These are phyloP conservation scores for Nakaseomyces delphensis DNA, from an alignment of 1,139 yeast genomes.

Conservation along the genomic window DNA sequence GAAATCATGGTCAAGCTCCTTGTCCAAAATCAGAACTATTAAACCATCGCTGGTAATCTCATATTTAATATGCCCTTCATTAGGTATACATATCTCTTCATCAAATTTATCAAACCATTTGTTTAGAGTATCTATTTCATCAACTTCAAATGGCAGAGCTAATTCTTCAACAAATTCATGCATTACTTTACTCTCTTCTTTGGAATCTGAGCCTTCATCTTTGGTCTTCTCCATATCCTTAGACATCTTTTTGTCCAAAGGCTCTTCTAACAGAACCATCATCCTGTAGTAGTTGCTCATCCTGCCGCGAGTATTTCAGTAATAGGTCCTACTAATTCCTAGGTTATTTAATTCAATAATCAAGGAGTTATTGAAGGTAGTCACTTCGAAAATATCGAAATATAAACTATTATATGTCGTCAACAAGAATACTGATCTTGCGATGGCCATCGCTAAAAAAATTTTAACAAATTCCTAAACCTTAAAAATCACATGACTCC, in stretches of 20 bases:
- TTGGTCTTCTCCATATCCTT: slow-evolving; percentile 6
- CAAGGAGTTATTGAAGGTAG: no score
- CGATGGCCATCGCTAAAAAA: slow-evolving; percentile 2
- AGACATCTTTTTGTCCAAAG: slow-evolving; percentile 14
- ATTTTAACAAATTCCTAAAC: background rate
- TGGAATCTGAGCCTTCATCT: slow-evolving; percentile 6
- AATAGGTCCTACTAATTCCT: no score
- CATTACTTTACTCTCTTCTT: slow-evolving; percentile 16
- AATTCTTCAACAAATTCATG: slow-evolving; percentile 31
- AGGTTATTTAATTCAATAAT: no score
- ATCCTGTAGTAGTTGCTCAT: slow-evolving; percentile 17
- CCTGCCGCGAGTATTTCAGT: no score
- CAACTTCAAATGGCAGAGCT: slow-evolving; percentile 34
- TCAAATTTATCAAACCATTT: slow-evolving; percentile 56
- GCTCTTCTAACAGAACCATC: slow-evolving; percentile 22
- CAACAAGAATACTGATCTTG: no score
- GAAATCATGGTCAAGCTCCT: slow-evolving; percentile 21
- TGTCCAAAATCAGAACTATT: slow-evolving; percentile 48
- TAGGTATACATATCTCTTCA: slow-evolving; percentile 51
- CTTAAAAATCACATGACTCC: background rate
- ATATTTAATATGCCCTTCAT: slow-evolving; percentile 58
- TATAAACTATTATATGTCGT: no score
- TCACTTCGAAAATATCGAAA: no score
- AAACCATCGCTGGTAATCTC: slow-evolving; percentile 68
- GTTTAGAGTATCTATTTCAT: slow-evolving; percentile 52